Evolutionary conservation across 1,139 yeast species (phyloP).

Genomic region (Yamadazyma atmosphaerica): DNA sequence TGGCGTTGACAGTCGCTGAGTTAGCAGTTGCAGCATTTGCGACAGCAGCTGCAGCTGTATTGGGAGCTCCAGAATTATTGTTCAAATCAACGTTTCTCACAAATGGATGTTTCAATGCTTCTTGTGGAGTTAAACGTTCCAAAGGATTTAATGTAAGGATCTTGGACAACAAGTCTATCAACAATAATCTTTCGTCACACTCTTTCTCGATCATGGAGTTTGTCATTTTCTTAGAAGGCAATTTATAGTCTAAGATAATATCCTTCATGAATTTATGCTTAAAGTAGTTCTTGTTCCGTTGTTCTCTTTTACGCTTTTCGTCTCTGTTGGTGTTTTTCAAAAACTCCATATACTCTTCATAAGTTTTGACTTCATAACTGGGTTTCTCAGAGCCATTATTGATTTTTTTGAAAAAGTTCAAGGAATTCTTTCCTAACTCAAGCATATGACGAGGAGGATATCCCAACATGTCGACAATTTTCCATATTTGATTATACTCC

Average conservation of each 20-base stretch:
- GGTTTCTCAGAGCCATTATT: slow-evolving; percentile 29
- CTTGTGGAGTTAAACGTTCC: slow-evolving; percentile 96
- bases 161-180: slow-evolving; percentile 78
- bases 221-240: slow-evolving; percentile 75
- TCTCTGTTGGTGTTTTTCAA: slow-evolving; percentile 29
- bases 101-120: slow-evolving; percentile 91
- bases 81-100: slow-evolving; percentile 34
- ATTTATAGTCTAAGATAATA: slow-evolving; percentile 69
- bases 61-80: neutral
- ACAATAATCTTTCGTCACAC: slow-evolving; percentile 65
- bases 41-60: neutral
- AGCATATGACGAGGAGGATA: slow-evolving; percentile 95
- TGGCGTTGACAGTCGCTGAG: neutral
- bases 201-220: slow-evolving; percentile 65
- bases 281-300: slow-evolving; percentile 83
- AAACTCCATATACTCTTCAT: slow-evolving; percentile 41
- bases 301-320: slow-evolving; percentile 61
- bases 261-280: slow-evolving; percentile 71
- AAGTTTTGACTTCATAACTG: slow-evolving; percentile 30
- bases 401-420: slow-evolving; percentile 62
- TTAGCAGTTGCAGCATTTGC: neutral
- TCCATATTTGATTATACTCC: slow-evolving; percentile 84
- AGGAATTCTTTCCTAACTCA: slow-evolving; percentile 87
- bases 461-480: slow-evolving; percentile 83
- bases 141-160: slow-evolving; percentile 83